Evolutionary conservation across 2,329 filamentous ascomycete genomes (phyloP), one percentile per base, ranked within the genome.

Genomic region (Juglanconis oblonga): DNA sequence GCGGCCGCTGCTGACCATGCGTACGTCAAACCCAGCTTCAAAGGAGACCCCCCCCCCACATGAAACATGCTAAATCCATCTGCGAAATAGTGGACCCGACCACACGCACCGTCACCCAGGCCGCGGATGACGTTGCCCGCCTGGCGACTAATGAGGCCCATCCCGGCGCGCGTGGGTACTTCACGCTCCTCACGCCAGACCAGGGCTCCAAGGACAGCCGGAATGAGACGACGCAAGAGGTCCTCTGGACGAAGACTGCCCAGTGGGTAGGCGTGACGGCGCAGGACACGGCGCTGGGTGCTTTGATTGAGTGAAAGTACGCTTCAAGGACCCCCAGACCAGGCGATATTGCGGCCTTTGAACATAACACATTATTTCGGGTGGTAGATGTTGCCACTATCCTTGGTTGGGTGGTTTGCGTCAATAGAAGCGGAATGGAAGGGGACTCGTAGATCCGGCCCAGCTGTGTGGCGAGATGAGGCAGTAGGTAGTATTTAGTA

Each of bases 151-250:
- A 65, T 63, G 17, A 66, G 65, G 31, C 64, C 3, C 3, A 68
- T 63, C 64, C 69, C 0, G 71, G 68, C 14, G 67, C 72, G 52
- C 65, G 70, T 10, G 73, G 75, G 1, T 75, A 75, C 61, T 74
- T 72, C 44, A 69, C 67, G 1, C 59, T 75, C 7, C 64, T 68
- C 1, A 56, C 69, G 9, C 70, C 70, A 59, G 68, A 66, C 14
- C 63, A 67, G 4, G 72, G 71, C 55, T 70, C 71, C 1, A 67
- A 68, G 8, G 66, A 71, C 1, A 76, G 69, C 32, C 47, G 64
- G 42, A 65, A 75, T 58, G 65, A 69, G 64, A 51, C 61, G 5
- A 66, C 64, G 52, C 73, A 76, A 62, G 57, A 69, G 17, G 61
- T 17, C 13, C 31, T 77, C 14, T 77, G 75, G 74, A 33, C 32